A percentile compares a stretch with the other conserved stretches of the same genome.
Evolutionary conservation across 2,329 filamentous ascomycete genomes (phyloP).

Genomic region (Monosporascus sp.): DNA sequence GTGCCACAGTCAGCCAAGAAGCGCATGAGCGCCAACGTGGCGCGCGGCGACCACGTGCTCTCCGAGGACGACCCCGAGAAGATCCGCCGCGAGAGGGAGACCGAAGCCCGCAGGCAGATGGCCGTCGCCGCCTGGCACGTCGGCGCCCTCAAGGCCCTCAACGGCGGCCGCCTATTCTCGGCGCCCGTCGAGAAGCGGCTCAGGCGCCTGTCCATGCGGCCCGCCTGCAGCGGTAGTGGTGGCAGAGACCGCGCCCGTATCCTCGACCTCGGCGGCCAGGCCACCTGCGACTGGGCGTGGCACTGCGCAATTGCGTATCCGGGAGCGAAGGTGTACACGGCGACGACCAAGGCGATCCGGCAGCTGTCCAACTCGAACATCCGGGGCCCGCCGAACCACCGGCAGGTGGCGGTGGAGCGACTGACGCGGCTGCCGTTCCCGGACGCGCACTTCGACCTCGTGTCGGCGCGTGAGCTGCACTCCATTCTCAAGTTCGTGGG

Average conservation of each 20-base stretch:
- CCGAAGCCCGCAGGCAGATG: constrained; percentile 73
- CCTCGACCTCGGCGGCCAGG: constrained; percentile 80
- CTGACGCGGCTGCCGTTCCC: constrained; percentile 81
- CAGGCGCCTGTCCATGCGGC: constrained; percentile 40
- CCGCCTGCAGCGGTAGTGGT: constrained; percentile 24
- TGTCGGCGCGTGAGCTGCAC: constrained; percentile 85
- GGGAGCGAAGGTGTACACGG: constrained; percentile 81
- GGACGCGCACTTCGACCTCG: constrained; percentile 80
- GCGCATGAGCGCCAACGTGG: constrained; percentile 67
- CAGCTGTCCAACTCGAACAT: constrained; percentile 70
- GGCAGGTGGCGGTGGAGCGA: constrained; percentile 70
- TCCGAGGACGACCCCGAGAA: constrained; percentile 55
- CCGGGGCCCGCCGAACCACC: constrained; percentile 81
- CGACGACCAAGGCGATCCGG: constrained; percentile 66
- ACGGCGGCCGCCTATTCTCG: constrained; percentile 59
- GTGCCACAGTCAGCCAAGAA: constrained; percentile 64
- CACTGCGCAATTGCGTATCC: constrained; percentile 82
- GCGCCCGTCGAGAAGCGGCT: constrained; percentile 60
- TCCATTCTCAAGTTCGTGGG: constrained; percentile 70
- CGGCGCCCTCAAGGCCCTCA: constrained; percentile 54
- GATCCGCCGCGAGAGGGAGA: constrained; percentile 68
- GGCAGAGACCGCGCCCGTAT: constrained; percentile 57
- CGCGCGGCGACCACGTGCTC: constrained; percentile 63
- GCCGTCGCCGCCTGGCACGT: constrained; percentile 56
- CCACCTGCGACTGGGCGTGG: constrained; percentile 93